Conservation (phyloP, 2,329 filamentous ascomycete species). For the Diaporthe australafricana region DNA sequence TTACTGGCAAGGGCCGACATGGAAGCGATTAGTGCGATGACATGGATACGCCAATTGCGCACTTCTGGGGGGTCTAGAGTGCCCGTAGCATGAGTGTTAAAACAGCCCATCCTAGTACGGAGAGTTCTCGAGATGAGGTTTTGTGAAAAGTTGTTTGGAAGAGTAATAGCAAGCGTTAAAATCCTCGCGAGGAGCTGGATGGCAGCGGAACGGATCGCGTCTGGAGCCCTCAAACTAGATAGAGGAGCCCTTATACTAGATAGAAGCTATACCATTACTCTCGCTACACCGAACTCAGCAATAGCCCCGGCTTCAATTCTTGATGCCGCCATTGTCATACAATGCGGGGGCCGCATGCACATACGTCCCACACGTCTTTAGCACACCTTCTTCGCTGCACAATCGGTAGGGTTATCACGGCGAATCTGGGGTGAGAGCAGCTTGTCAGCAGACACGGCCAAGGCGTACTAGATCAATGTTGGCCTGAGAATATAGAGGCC, state of each 20-base stretch:
- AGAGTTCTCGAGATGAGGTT: not conserved
- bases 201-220: not conserved
- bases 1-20: conserved; percentile 23
- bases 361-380: not conserved
- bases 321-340: not conserved
- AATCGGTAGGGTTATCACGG: not conserved
- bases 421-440: conserved; percentile 13
- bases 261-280: not conserved
- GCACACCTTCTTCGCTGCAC: conserved; percentile 3
- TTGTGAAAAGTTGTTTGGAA: conserved; percentile 1
- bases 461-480: not conserved
- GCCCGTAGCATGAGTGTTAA: conserved; percentile 18
- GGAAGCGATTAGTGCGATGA: conserved; percentile 15
- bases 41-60: conserved; percentile 14
- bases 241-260: too few relatives aligned
- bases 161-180: not conserved
- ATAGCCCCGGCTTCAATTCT: not conserved
- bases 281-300: not conserved
- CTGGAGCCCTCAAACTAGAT: not conserved
- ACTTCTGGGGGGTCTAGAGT: conserved; percentile 12
- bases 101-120: conserved; percentile 16
- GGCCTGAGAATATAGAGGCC: not conserved
- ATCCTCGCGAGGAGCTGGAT: not conserved
- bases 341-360: not conserved
- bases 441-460: conserved; percentile 16